Base-by-base conservation (phyloP, 306 rosid genomes). In the Pueraria montana region DNA sequence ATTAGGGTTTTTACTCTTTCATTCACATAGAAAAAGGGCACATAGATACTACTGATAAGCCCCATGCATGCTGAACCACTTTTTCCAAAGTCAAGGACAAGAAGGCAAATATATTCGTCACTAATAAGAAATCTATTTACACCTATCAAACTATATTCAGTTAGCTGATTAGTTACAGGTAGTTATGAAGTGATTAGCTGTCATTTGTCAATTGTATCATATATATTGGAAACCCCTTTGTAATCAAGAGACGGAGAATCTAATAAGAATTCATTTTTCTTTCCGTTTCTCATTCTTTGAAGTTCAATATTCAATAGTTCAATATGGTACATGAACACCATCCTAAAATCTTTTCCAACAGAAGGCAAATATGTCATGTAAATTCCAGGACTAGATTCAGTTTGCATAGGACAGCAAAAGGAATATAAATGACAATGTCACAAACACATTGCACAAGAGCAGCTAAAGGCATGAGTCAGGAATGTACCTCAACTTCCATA, bases 401-500 rank as follows among this genome's bases (percentile, higher is more conserved):
- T 34, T 53, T 34, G 53, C 36, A 74, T 38, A 21, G n/a, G 79
- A 74, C 68, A 26, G 18, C 8, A 61, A 32, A 72, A 50, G 12
- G 53, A 18, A 70, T 4, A 36, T 6, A 46, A 11, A 68, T 12
- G 11, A 21, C 23, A 24, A 23, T 14, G 42, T 13, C 62, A 62
- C 8, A 69, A 12, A 69, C 11, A 40, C 6, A 42, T 11, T 34
- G 9, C 43, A 38, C 43, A 38, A 38, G 43, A 34, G 4, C 6
- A 5, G 40, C 8, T 4, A 36, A 66, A 52, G 21, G 4, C 66
- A 79, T 3, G 24, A 10, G 68, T 61, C 10, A 12, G 34, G 69
- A n/a, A 65, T 5, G 67, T 88, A 96, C 99, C 99, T 96, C 99
- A 86, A 96, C 99, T 96, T 96, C 99, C 72, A 96, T 91, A 27